Conservation (phyloP, 805 yeast species). For the Wickerhamiella bombiphila region DNA sequence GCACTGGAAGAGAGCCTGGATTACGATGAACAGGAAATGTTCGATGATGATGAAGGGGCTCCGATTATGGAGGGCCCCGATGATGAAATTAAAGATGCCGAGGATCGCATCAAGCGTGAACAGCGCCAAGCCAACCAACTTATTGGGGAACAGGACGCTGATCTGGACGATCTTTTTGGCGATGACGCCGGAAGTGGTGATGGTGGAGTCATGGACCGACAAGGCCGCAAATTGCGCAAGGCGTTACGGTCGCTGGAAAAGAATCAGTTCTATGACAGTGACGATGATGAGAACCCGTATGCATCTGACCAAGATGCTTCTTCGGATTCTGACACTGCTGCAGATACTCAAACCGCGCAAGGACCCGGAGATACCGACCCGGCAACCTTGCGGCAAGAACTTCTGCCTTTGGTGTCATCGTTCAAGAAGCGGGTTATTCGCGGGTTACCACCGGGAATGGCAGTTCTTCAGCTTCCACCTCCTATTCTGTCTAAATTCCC, state of each 20-base stretch:
- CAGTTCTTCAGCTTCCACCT: slow-evolving; percentile 50
- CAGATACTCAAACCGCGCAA: slow-evolving; percentile 27
- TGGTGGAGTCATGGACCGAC: slow-evolving; percentile 59
- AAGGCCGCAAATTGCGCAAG: slow-evolving; percentile 73
- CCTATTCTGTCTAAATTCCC: slow-evolving; percentile 53
- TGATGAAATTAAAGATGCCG: slow-evolving; percentile 84
- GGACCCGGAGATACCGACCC: slow-evolving; percentile 10
- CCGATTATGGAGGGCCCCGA: slow-evolving; percentile 94
- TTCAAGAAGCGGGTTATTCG: slow-evolving; percentile 24
- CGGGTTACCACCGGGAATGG: slow-evolving; percentile 33
- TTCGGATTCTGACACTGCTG: slow-evolving; percentile 32
- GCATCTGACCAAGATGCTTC: slow-evolving; percentile 45
- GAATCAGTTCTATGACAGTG: slow-evolving; percentile 73
- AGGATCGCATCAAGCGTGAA: slow-evolving; percentile 31
- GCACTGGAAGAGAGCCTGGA: slow-evolving; percentile 79
- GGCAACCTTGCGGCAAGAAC: slow-evolving; percentile 14
- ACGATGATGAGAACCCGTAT: slow-evolving; percentile 75
- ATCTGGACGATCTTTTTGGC: slow-evolving; percentile 50
- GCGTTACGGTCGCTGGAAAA: slow-evolving; percentile 76
- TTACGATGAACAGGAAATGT: slow-evolving; percentile 68
- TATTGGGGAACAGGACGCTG: slow-evolving; percentile 46
- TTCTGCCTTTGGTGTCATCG: slow-evolving; percentile 20
- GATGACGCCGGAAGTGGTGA: slow-evolving; percentile 35
- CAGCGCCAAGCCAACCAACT: slow-evolving; percentile 41
- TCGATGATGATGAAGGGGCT: slow-evolving; percentile 97